Evolutionary conservation across 345 rosid genomes (phyloP), one percentile per base, ranked within the genome.

Genomic region (Lepidium sativum): DNA sequence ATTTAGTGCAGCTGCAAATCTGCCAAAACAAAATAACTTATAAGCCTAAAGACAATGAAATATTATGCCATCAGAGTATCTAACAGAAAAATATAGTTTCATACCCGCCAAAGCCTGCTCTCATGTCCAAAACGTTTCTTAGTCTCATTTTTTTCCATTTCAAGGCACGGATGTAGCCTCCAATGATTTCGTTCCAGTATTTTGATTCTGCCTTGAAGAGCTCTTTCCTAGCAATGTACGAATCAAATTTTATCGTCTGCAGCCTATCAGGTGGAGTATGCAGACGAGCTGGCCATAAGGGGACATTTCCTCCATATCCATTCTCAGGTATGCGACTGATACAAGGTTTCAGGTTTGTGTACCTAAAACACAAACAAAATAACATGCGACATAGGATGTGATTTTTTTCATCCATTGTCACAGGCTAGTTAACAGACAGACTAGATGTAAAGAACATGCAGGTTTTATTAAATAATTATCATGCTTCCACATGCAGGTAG

Each of bases 61-160:
- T 35, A 31, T n/a, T 14, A 58, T 41, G 27, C 21, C 3, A 14
- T 43, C 41, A 14, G 39, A 17, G 27, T 29, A 31, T 32, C 50
- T 32, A 39, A 54, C 41, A 67, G 21, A 50, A n/a, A 21, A 14
- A 4, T 31, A 51, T 29, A 23, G 63, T 49, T 67, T n/a, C 20
- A 29, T 91, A 94, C 97, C 99, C 97, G 79, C 97, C 99, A 80
- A 80, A 94, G 82, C 92, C 83, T 48, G 97, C 95, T 80, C 68
- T 91, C 97, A 94, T 91, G 81, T 94, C 99, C 84, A 94, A 27
- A 12, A 94, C 86, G 68, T 94, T 94, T 88, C 97, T 82, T 37
- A 91, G 51, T 60, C 71, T 88, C 66, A 81, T 65, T 68, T 83
- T 79, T 82, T 76, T 86, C 99, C 99, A 91, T 31, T 81, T 85